These are phyloP conservation scores for Monotropa hypopitys DNA, from an alignment of 179 eudicot genomes.

Conservation along the genomic window DNA sequence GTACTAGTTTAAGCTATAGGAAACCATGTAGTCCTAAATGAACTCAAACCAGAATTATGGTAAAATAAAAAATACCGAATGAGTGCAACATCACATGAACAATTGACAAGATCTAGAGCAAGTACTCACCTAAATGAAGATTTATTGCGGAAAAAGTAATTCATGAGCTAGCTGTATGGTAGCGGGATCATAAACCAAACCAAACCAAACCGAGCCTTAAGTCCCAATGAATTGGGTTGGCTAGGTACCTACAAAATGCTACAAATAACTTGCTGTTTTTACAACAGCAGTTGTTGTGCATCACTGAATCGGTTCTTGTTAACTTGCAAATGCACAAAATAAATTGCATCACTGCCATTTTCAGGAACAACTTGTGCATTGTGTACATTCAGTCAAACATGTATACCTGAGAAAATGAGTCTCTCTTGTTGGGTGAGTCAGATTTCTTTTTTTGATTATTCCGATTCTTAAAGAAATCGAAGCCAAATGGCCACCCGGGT, in stretches of 20 bases:
- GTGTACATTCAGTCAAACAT: not conserved
- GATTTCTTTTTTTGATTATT: constrained; percentile 42
- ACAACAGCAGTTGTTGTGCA: not conserved
- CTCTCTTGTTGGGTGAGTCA: constrained; percentile 27
- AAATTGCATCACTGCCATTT: not conserved
- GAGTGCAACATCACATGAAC: not conserved
- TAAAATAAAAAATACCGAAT: not conserved
- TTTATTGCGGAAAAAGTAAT: not conserved
- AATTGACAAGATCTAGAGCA: not conserved
- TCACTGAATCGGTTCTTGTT: not conserved
- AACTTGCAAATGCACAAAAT: not conserved
- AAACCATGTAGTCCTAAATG: not conserved
- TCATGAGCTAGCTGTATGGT: not conserved
- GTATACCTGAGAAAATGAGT: constrained; percentile 29
- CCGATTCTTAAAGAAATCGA: constrained; percentile 36
- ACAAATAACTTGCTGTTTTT: not conserved
- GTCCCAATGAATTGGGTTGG: too few species aligned
- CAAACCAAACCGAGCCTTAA: too few species aligned
- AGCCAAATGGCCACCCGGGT: constrained; percentile 65
- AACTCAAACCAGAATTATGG: not conserved
- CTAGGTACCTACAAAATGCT: too few species aligned
- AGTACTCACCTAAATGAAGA: not conserved
- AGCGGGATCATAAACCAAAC: too few species aligned
- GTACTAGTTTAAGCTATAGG: not conserved
- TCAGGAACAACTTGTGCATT: not conserved